Percentiles rank a stretch among this genome's conserved stretches.
Evolutionary conservation across 305 asterid genomes (phyloP).

Genomic region (Fraxinus sp.): DNA sequence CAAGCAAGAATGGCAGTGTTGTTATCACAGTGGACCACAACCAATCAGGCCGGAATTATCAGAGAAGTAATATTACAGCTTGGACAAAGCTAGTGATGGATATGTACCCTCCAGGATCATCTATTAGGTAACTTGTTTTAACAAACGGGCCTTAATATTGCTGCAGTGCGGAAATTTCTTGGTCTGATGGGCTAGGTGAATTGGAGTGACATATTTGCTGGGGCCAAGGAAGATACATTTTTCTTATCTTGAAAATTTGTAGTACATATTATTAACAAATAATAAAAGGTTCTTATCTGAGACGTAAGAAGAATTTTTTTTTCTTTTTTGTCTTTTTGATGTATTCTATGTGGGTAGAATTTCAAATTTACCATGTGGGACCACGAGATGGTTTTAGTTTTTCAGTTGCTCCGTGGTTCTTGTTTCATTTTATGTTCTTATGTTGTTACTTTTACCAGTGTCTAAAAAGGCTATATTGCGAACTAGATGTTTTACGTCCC

Average conservation of each 20-base stretch:
- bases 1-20: conserved; percentile 81
- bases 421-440: neutral
- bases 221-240: conserved; percentile 4
- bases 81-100: conserved; percentile 94
- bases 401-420: neutral
- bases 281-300: neutral
- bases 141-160: neutral
- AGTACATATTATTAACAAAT: neutral
- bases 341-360: conserved; percentile 3
- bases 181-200: conserved; percentile 1
- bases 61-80: conserved; percentile 54
- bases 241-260: neutral
- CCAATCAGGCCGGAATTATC: conserved; percentile 46
- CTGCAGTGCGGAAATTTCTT: conserved; percentile 18
- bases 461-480: neutral
- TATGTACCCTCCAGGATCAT: conserved; percentile 74
- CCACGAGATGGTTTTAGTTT: neutral
- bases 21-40: conserved; percentile 53
- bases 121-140: conserved; percentile 47
- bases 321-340: neutral
- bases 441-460: neutral
- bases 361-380: neutral
- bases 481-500: neutral
- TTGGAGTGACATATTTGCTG: neutral
- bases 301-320: neutral